Evolutionary conservation across 2,329 filamentous ascomycete species (phyloP).

Genomic region (Trichophyton schoenleinii): DNA sequence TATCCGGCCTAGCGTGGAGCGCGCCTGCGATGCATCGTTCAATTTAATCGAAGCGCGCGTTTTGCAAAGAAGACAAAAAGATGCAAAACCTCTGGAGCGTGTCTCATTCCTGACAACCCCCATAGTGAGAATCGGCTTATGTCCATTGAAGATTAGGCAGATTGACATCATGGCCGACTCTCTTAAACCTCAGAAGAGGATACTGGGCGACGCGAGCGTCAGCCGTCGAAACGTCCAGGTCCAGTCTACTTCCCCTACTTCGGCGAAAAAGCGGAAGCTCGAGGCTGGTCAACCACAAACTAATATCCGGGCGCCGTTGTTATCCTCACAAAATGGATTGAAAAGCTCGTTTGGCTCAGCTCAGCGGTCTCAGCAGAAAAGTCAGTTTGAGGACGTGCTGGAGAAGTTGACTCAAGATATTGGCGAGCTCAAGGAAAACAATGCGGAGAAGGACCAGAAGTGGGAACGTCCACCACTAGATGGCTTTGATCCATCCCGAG

Average conservation of each 20-base stretch:
- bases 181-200: conserved; percentile 53
- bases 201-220: conserved; percentile 55
- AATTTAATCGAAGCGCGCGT: conserved; percentile 5
- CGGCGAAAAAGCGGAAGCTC: conserved; percentile 73
- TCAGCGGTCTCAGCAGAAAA: conserved; percentile 60
- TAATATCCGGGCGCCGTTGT: conserved; percentile 44
- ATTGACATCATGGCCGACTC: background rate
- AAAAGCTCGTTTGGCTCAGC: background rate
- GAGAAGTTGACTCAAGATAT: conserved; percentile 96
- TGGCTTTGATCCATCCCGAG: conserved; percentile 49
- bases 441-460: conserved; percentile 83
- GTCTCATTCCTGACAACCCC: background rate
- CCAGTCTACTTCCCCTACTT: conserved; percentile 38
- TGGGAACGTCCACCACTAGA: conserved; percentile 61
- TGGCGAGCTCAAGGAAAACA: conserved; percentile 68
- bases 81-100: background rate
- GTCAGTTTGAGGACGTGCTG: conserved; percentile 79
- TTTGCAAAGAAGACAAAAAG: conserved; percentile 12
- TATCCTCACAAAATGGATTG: conserved; percentile 40
- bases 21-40: background rate
- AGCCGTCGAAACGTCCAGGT: conserved; percentile 45
- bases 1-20: background rate
- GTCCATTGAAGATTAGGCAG: background rate
- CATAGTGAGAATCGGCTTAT: conserved; percentile 26
- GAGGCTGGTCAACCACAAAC: conserved; percentile 45